Conservation (phyloP, 192 early-diverging fungal species). For the Podila horticola region DNA sequence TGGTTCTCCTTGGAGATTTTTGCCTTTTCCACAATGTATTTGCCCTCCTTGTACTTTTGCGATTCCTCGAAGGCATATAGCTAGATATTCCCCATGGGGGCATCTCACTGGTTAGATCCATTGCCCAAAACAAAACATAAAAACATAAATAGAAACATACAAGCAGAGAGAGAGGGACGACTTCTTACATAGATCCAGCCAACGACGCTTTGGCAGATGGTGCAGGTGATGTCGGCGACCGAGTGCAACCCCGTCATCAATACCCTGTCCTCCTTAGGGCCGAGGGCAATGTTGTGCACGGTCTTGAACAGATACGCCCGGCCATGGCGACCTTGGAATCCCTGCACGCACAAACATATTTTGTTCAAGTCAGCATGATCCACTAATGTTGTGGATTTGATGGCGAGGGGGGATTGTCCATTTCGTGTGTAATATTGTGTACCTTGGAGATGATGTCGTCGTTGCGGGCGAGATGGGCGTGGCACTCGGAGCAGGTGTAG, state of each 20-base stretch:
- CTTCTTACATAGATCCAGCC: constrained; percentile 69
- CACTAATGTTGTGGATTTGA: not conserved
- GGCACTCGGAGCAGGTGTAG: constrained; percentile 64
- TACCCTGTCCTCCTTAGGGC: constrained; percentile 63
- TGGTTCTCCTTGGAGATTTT: constrained; percentile 64
- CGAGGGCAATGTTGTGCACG: constrained; percentile 62
- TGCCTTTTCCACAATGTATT: constrained; percentile 64
- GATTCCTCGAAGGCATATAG: constrained; percentile 61
- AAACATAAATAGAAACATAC: not conserved
- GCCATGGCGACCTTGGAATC: constrained; percentile 64
- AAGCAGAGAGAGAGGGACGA: not conserved
- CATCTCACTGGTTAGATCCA: not conserved
- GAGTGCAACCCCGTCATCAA: constrained; percentile 68
- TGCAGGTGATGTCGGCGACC: constrained; percentile 65
- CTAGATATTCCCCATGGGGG: not conserved
- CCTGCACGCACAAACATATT: constrained; percentile 14
- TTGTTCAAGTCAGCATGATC: not conserved
- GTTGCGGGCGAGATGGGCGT: constrained; percentile 63
- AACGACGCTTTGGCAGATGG: constrained; percentile 57
- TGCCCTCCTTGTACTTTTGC: constrained; percentile 70
- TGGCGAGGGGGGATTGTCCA: not conserved
- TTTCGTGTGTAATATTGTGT: not conserved
- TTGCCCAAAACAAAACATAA: not conserved
- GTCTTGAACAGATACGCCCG: constrained; percentile 63
- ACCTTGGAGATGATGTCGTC: constrained; percentile 69